phyloP scores from a whole-genome alignment of 176 grass and related monocot genomes.

The Oryza longistaminata region DNA sequence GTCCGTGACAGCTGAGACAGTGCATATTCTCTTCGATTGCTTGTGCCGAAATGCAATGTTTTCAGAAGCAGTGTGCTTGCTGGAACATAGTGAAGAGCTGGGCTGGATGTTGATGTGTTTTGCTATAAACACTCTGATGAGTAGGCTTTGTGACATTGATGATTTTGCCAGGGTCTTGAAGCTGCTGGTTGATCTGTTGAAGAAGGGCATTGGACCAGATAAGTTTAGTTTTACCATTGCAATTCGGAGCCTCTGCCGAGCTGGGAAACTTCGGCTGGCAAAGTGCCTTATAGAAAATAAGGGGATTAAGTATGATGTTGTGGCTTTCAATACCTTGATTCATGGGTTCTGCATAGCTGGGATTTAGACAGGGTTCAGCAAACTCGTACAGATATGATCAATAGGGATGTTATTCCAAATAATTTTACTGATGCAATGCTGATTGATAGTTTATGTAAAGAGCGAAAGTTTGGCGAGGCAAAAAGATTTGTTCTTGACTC shows the following conservation, averaged over 20 bases:
- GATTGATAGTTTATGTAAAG: slow-evolving; percentile 66
- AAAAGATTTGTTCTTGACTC: slow-evolving; percentile 40
- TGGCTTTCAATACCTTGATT: slow-evolving; percentile 80
- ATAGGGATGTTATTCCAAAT: slow-evolving; percentile 47
- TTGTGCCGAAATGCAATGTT: slow-evolving; percentile 52
- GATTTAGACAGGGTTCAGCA: slow-evolving; percentile 34
- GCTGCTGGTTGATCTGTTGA: slow-evolving; percentile 58
- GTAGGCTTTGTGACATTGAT: slow-evolving; percentile 58
- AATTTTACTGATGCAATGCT: slow-evolving; percentile 55
- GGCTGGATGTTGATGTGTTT: slow-evolving; percentile 58
- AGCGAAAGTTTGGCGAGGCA: slow-evolving; percentile 36
- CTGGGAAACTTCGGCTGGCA: slow-evolving; percentile 55
- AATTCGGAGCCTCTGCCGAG: slow-evolving; percentile 55
- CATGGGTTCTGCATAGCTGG: slow-evolving; percentile 55
- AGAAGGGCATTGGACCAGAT: slow-evolving; percentile 74
- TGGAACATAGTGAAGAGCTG: slow-evolving; percentile 30
- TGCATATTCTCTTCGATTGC: slow-evolving; percentile 71
- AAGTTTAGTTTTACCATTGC: slow-evolving; percentile 79
- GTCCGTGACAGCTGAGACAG: slow-evolving; percentile 40
- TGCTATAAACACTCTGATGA: slow-evolving; percentile 82
- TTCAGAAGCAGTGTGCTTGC: slow-evolving; percentile 53
- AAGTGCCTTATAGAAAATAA: slow-evolving; percentile 48
- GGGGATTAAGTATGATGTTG: slow-evolving; percentile 47
- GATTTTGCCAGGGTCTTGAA: slow-evolving; percentile 59
- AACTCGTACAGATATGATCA: slow-evolving; percentile 45